Conservation (phyloP, 2,329 filamentous ascomycete genomes). For the Talaromyces atroroseus region DNA sequence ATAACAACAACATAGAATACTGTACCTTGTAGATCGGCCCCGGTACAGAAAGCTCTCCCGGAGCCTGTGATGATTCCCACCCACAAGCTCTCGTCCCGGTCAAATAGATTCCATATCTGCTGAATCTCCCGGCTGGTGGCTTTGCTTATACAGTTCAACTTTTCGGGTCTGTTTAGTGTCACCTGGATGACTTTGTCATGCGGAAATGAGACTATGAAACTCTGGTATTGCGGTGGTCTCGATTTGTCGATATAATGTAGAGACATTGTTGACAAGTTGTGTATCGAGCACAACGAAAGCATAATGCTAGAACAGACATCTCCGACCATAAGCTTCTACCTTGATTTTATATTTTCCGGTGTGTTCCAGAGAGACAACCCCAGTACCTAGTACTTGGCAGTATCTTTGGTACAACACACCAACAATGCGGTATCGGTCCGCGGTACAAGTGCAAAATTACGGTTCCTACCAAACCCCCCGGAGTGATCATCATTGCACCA, state of each 20-base stretch:
- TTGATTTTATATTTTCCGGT: neutral
- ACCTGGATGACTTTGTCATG: slow-evolving; percentile 30
- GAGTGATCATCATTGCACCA: neutral
- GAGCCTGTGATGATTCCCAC: slow-evolving; percentile 60
- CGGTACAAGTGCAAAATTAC: too few relatives aligned
- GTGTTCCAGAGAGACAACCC: neutral
- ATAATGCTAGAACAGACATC: too few relatives aligned
- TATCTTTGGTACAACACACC: too few relatives aligned
- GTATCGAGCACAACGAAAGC: too few relatives aligned
- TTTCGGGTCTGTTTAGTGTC: slow-evolving; percentile 37
- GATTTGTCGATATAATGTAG: neutral
- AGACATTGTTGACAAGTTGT: neutral
- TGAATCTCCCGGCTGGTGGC: slow-evolving; percentile 40
- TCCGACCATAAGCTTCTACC: too few relatives aligned
- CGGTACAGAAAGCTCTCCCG: slow-evolving; percentile 62
- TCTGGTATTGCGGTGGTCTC: neutral
- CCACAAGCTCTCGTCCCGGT: slow-evolving; percentile 55
- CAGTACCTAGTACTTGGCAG: too few relatives aligned
- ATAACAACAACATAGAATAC: neutral
- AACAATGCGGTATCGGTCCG: neutral
- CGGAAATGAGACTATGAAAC: slow-evolving; percentile 3
- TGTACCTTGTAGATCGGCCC: slow-evolving; percentile 51
- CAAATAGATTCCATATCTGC: slow-evolving; percentile 55
- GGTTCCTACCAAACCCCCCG: neutral
- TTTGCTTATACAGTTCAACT: slow-evolving; percentile 39